Evolutionary conservation across 345 rosid species (phyloP), one percentile per base, ranked within the genome.

Genomic region (Psidium guajava): DNA sequence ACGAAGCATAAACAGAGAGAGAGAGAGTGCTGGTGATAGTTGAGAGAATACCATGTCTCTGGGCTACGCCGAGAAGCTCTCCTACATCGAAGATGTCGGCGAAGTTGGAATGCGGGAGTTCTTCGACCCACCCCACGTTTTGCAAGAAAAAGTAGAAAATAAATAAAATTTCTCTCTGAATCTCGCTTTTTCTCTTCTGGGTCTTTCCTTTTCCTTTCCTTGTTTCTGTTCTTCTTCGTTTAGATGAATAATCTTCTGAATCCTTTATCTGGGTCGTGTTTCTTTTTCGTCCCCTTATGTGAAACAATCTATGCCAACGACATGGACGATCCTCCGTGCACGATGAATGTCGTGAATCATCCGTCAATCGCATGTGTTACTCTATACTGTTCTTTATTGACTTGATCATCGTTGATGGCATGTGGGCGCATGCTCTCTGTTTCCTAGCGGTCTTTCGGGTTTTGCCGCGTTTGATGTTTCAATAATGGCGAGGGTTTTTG

Each of bases 1-100:
- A 3, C 40, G 20, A 51, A 77, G 47, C 59, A 49, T 49, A 22
- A 22, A 16, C 69, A 14, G 18, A 40, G 51, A 83, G 75, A 54
- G 32, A 54, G 85, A 54, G 53, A 74, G 69, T n/a, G 56, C 83
- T n/a, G 56, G 83, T 81, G 32, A 53, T 69, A 51, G 61, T 11
- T 20, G 56, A 40, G 84, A 82, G 18, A 42, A 44, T 5, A 4
- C 52, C 49, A 97, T 97, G 99, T 97, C 99, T 89, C 91, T 97
- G 86, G 99, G 99, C 85, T 97, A 96, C 89, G 99, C 99, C 21
- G 98, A 97, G 93, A 97, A 96, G 95, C 93, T 97, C 54, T 97
- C 99, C n/a, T 95, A 85, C 93, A 96, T 95, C n/a, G 98, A 97
- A 89, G 99, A 96, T 90, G 99, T 97, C 88, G 99, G 99, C 86